Percentiles rank a stretch among this genome's conserved stretches.
Evolutionary conservation across 441 rosid species (phyloP).

Genomic region (Eutrema salsugineum): DNA sequence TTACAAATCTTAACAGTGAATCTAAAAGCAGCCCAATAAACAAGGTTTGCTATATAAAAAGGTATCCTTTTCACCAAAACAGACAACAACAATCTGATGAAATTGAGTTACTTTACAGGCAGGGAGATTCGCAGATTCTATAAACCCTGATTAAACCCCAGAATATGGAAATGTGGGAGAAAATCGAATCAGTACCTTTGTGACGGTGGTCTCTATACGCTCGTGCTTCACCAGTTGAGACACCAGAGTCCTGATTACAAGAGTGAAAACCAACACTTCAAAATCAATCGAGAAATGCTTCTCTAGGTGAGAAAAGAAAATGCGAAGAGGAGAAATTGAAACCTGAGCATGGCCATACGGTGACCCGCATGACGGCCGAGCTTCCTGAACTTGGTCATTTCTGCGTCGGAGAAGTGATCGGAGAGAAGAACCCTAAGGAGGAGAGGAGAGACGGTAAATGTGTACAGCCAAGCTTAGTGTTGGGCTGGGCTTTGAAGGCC

Average conservation of each 20-base stretch:
- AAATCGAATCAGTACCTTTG: slow-evolving; percentile 52
- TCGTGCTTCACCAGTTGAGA: slow-evolving; percentile 91
- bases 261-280: background rate
- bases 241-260: slow-evolving; percentile 61
- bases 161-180: slow-evolving; percentile 17
- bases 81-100: background rate
- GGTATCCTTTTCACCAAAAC: background rate
- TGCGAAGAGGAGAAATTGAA: background rate
- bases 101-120: background rate
- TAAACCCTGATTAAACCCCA: slow-evolving; percentile 26
- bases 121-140: background rate
- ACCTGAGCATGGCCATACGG: slow-evolving; percentile 91
- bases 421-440: slow-evolving; percentile 5
- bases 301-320: background rate
- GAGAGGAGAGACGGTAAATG: background rate
- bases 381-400: slow-evolving; percentile 82
- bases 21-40: background rate
- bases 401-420: slow-evolving; percentile 8
- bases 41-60: background rate
- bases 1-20: background rate
- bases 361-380: slow-evolving; percentile 63
- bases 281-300: background rate
- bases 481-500: slow-evolving; percentile 15
- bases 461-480: background rate
- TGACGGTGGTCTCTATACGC: slow-evolving; percentile 82